Evolutionary conservation across 1,284 basidiomycete species (phyloP).

Genomic region (Malassezia slooffiae): DNA sequence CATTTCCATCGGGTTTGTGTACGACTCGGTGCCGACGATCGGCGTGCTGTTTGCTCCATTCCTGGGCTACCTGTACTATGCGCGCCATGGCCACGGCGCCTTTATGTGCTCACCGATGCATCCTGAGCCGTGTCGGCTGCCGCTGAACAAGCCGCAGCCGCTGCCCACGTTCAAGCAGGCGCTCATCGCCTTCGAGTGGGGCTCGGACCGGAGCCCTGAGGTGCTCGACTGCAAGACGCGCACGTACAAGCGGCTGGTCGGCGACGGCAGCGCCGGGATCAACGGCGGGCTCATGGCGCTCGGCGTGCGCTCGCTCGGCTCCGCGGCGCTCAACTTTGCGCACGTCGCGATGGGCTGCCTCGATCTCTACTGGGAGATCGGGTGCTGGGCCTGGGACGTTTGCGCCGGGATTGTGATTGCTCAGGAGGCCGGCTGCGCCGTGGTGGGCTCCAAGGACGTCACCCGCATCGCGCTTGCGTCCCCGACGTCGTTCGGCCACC

Average conservation of each 20-base stretch:
- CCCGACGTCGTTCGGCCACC: conserved; percentile 48
- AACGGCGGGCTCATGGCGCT: conserved; percentile 69
- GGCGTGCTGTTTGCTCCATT: conserved; percentile 65
- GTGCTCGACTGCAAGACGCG: conserved; percentile 55
- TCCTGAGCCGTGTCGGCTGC: conserved; percentile 53
- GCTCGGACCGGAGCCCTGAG: conserved; percentile 61
- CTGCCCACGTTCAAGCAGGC: conserved; percentile 69
- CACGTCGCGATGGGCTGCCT: conserved; percentile 33
- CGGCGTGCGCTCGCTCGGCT: conserved; percentile 28
- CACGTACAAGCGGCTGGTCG: conserved; percentile 67
- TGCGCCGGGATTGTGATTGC: conserved; percentile 83
- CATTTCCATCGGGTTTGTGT: conserved; percentile 81
- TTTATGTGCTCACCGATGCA: conserved; percentile 52
- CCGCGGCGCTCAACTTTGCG: conserved; percentile 39
- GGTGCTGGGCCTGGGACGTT: conserved; percentile 47
- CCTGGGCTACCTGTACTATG: conserved; percentile 66
- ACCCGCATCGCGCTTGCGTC: conserved; percentile 28
- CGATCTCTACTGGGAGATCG: conserved; percentile 45
- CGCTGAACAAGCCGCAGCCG: conserved; percentile 56
- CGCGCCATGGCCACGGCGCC: conserved; percentile 65
- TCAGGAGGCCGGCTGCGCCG: conserved; percentile 57
- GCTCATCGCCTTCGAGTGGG: conserved; percentile 81
- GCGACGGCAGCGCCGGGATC: conserved; percentile 56
- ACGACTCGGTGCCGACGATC: conserved; percentile 65
- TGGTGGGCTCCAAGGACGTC: conserved; percentile 22